A percentile compares a stretch with the other conserved stretches of the same genome.
These are phyloP conservation scores for Penicillium digitatum DNA, from an alignment of 2,329 filamentous ascomycete genomes.

Conservation along the genomic window DNA sequence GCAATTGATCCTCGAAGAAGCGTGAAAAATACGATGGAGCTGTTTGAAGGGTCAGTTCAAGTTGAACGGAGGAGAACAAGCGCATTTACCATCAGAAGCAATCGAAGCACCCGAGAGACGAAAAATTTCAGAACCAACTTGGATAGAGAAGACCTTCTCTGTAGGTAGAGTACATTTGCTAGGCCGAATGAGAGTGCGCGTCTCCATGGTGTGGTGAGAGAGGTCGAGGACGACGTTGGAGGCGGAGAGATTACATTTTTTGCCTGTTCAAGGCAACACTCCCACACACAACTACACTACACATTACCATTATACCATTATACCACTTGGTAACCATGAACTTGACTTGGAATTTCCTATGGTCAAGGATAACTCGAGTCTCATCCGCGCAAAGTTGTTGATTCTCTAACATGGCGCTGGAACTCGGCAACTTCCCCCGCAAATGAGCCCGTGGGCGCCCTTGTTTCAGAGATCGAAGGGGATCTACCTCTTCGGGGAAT, in stretches of 20 bases:
- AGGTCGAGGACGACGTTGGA: background rate
- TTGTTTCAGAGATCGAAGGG: slow-evolving; percentile 1
- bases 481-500: background rate
- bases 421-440: slow-evolving; percentile 13
- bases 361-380: background rate
- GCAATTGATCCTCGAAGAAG: slow-evolving; percentile 82
- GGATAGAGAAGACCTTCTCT: slow-evolving; percentile 65
- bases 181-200: background rate
- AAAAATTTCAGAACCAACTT: slow-evolving; percentile 67
- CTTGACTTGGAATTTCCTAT: background rate
- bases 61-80: background rate
- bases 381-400: background rate
- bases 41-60: slow-evolving; percentile 52
- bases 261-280: background rate
- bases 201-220: background rate
- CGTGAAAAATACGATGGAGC: slow-evolving; percentile 95
- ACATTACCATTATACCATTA: background rate
- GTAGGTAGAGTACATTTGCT: slow-evolving; percentile 43
- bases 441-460: background rate
- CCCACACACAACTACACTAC: background rate
- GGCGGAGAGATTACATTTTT: background rate
- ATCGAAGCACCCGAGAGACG: slow-evolving; percentile 66
- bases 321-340: background rate
- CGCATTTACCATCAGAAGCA: slow-evolving; percentile 63
- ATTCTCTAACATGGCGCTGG: slow-evolving; percentile 18